Evolutionary conservation across 352 stramenopile genomes (phyloP).

Genomic region (Pythium vanterpoolii): DNA sequence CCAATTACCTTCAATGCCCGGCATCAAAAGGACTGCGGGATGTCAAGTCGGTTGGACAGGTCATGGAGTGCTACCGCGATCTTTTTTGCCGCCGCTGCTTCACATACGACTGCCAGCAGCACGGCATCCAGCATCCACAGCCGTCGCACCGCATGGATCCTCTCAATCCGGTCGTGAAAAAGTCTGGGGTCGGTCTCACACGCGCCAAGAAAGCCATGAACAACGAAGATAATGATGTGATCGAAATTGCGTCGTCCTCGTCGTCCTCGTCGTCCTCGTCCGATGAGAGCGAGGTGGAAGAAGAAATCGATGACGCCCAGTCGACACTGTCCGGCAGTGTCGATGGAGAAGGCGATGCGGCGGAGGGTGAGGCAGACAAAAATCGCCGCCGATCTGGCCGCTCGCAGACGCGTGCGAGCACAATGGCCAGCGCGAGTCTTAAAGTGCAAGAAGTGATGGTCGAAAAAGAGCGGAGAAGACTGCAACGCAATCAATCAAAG

Average conservation of each 20-base stretch:
- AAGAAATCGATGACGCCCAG: conserved; percentile 9
- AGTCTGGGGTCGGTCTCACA: conserved; percentile 15
- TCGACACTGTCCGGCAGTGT: conserved; percentile 18
- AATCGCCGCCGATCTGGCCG: conserved; percentile 46
- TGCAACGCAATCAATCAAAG: conserved; percentile 38
- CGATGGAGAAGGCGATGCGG: conserved; percentile 1
- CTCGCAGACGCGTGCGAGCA: conserved; percentile 59
- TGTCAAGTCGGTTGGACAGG: conserved; percentile 38
- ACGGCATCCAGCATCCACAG: conserved; percentile 74
- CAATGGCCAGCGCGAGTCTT: conserved; percentile 54
- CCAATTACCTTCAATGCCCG: conserved; percentile 40
- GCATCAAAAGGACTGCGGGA: conserved; percentile 35
- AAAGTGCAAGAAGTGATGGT: conserved; percentile 57
- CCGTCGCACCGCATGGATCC: conserved; percentile 47
- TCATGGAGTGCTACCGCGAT: conserved; percentile 78
- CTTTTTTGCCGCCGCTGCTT: conserved; percentile 91
- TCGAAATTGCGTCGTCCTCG: conserved; percentile 29
- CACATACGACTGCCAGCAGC: conserved; percentile 88
- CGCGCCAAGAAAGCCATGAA: not conserved
- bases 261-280: conserved; percentile 26
- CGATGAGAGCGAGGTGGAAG: conserved; percentile 5
- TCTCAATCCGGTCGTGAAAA: conserved; percentile 49
- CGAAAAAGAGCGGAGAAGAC: conserved; percentile 38
- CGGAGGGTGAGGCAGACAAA: not conserved
- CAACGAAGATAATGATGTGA: not conserved